Base-by-base conservation (phyloP, 192 early-diverging fungal species). In the Gryganskiella cystojenkinii region DNA sequence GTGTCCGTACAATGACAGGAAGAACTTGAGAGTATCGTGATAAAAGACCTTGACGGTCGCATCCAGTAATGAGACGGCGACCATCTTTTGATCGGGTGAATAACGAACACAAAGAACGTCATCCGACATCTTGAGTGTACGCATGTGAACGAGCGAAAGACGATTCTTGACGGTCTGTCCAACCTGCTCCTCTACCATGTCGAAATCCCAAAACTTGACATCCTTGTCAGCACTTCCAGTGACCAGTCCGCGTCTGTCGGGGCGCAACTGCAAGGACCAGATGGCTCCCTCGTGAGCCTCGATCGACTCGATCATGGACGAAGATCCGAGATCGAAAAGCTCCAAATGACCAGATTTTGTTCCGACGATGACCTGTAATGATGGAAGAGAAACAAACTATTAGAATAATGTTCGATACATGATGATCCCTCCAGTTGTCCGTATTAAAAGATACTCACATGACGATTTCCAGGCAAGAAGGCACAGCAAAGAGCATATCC, bases 181-280 rank as follows among this genome's bases (percentile, higher is more conserved):
- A 28, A 63, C 64, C 50, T 74, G 70, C 27, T 83, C 78, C 47
- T 85, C 83, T 25, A 92, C 80, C 69, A 96, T 88, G 67, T 92
- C 91, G 79, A 98, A 94, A 79, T 95, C 93, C 96, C 96, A 99
- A 76, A 99, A 98, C 84, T 97, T 98, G 67, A 99, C 95, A 58
- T 93, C 88, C 71, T 98, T 95, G 82, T 98, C 98, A 8, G 92
- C 95, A 59, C 92, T 91, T 28, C 96, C 98, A 1, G 98, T 95
- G 31, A 91, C 92, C 33, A 99, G 76, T 15, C 98, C 96, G 71
- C 89, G 90, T 44, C 89, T 87, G 60, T 99, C 96, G 10, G 95
- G 93, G 22, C 89, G 90, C 33, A 98, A 84, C 49, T 94, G 92
- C 34, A 98, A 81, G 30, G 94, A 89, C 92, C 94, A 97, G 20